These are phyloP conservation scores for Tricholoma matsutake DNA, from an alignment of 768 basidiomycete genomes.

Conservation along the genomic window DNA sequence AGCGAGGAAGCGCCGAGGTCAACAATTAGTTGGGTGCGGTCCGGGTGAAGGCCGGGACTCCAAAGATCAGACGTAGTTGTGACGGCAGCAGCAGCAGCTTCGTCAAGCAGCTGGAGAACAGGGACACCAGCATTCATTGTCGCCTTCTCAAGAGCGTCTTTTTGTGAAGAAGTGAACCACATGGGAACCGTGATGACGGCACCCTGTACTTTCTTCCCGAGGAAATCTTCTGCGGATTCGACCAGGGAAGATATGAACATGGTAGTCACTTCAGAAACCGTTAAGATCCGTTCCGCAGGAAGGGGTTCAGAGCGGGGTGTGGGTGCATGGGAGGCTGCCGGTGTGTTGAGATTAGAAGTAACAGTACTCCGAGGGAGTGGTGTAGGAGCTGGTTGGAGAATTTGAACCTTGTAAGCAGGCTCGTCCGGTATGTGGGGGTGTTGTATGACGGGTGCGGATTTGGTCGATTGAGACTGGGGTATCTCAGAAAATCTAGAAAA, in stretches of 20 bases:
- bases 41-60: slow-evolving; percentile 40
- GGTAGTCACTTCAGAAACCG: slow-evolving; percentile 77
- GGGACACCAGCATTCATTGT: slow-evolving; percentile 78
- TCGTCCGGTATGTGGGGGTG: slow-evolving; percentile 68
- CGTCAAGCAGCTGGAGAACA: slow-evolving; percentile 85
- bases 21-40: slow-evolving; percentile 78
- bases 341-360: slow-evolving; percentile 53
- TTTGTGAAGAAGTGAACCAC: slow-evolving; percentile 68
- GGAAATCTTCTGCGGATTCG: slow-evolving; percentile 86
- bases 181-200: slow-evolving; percentile 84
- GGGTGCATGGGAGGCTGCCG: slow-evolving; percentile 61
- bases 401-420: slow-evolving; percentile 81
- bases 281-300: slow-evolving; percentile 65
- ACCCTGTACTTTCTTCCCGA: slow-evolving; percentile 73
- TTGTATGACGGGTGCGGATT: slow-evolving; percentile 73
- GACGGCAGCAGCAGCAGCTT: slow-evolving; percentile 73
- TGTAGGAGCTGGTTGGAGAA: slow-evolving; percentile 74
- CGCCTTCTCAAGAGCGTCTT: slow-evolving; percentile 66
- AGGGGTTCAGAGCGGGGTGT: slow-evolving; percentile 75
- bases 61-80: slow-evolving; percentile 48
- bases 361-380: slow-evolving; percentile 51
- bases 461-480: slow-evolving; percentile 45
- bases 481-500: slow-evolving; percentile 69
- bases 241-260: slow-evolving; percentile 85
- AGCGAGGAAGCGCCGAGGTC: slow-evolving; percentile 80